A percentile compares a stretch with the other conserved stretches of the same genome.
phyloP scores from a whole-genome alignment of 2,329 filamentous ascomycete species.

The Alternaria longipes region DNA sequence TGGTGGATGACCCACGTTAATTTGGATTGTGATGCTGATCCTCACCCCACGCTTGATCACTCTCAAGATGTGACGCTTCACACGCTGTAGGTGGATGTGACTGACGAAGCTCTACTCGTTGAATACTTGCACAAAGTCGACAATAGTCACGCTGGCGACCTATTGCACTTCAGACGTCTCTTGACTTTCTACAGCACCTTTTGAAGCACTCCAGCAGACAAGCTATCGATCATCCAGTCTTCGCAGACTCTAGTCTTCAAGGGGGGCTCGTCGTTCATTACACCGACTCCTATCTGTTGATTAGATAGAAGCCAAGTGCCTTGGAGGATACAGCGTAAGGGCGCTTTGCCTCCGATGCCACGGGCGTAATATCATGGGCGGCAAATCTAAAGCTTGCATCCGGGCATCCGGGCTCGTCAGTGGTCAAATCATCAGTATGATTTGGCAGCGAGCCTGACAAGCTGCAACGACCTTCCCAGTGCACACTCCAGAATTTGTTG shows the following conservation, averaged over 20 bases:
- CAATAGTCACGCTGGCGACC: not conserved
- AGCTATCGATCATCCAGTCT: not conserved
- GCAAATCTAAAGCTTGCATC: conserved; percentile 22
- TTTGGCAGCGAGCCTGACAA: conserved; percentile 24
- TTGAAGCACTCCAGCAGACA: not conserved
- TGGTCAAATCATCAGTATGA: conserved; percentile 5
- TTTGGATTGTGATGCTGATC: not conserved
- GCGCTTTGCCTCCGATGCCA: conserved; percentile 16
- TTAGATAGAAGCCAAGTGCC: conserved; percentile 9
- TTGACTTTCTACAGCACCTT: not conserved
- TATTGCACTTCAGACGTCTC: not conserved
- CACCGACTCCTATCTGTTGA: not conserved
- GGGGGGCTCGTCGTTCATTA: not conserved
- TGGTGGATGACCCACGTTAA: not conserved
- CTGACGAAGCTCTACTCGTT: not conserved
- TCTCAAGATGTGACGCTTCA: not conserved
- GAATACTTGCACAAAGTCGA: not conserved
- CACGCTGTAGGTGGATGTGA: not conserved
- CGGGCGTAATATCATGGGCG: conserved; percentile 22
- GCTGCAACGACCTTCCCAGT: conserved; percentile 18
- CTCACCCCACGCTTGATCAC: not conserved
- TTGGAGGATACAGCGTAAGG: conserved; percentile 13
- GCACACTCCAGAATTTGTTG: conserved; percentile 21
- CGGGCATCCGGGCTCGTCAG: conserved; percentile 17
- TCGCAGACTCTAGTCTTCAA: not conserved